These are phyloP conservation scores for Clarireedia homoeocarpa DNA, from an alignment of 2,329 filamentous ascomycete genomes.

Conservation along the genomic window DNA sequence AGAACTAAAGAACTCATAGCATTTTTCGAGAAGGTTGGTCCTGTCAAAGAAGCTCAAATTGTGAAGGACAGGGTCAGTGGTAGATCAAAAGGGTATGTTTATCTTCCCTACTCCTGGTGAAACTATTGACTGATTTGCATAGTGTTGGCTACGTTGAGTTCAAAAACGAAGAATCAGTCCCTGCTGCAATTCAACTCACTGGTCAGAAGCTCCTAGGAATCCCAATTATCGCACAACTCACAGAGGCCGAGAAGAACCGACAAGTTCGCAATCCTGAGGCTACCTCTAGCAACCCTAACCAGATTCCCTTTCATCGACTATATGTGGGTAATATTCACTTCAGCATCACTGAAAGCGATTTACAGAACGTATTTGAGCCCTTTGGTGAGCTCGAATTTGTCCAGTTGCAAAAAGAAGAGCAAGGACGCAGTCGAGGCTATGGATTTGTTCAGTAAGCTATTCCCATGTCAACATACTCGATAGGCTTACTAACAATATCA, in stretches of 20 bases:
- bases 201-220: constrained; percentile 98
- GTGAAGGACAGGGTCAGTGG: constrained; percentile 96
- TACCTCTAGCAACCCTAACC: constrained; percentile 61
- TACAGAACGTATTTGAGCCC: constrained; percentile 93
- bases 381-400: constrained; percentile 98
- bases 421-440: constrained; percentile 84
- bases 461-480: not conserved
- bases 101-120: not conserved
- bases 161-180: constrained; percentile 88
- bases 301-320: constrained; percentile 91
- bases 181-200: constrained; percentile 91
- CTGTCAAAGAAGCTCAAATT: constrained; percentile 95
- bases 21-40: constrained; percentile 92
- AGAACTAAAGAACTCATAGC: constrained; percentile 86
- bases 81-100: constrained; percentile 85
- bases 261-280: constrained; percentile 79
- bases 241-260: constrained; percentile 98
- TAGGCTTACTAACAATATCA: constrained; percentile 30
- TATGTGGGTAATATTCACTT: constrained; percentile 99
- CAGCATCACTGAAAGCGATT: constrained; percentile 92
- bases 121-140: constrained; percentile 12
- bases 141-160: constrained; percentile 99
- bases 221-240: constrained; percentile 95
- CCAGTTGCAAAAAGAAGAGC: constrained; percentile 93
- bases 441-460: constrained; percentile 91